These are phyloP conservation scores for Myxozyma mucilagina DNA, from an alignment of 805 yeast genomes.

Conservation along the genomic window DNA sequence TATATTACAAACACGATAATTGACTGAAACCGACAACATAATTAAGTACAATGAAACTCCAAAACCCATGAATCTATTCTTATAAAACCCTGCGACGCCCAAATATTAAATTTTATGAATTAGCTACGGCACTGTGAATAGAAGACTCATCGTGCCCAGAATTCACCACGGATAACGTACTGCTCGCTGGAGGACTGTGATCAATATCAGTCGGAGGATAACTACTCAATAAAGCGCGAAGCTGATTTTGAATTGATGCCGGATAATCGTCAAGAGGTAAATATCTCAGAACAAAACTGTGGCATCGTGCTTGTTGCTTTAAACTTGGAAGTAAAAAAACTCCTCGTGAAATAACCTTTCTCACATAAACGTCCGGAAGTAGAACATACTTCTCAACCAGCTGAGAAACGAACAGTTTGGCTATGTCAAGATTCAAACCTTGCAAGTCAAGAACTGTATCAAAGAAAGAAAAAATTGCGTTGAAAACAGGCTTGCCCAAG, in stretches of 20 bases:
- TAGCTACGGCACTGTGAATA: too few relatives aligned
- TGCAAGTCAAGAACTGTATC: conserved; percentile 18
- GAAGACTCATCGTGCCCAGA: neutral
- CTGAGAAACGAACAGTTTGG: conserved; percentile 44
- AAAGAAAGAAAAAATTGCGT: conserved; percentile 34
- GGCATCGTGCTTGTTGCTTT: conserved; percentile 47
- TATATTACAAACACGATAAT: too few relatives aligned
- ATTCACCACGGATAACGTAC: neutral
- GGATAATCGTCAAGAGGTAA: conserved; percentile 35
- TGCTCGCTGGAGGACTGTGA: neutral
- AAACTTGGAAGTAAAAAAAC: conserved; percentile 51
- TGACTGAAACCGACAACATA: too few relatives aligned
- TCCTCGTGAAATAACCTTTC: conserved; percentile 85
- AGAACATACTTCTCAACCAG: conserved; percentile 52
- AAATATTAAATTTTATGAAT: too few relatives aligned
- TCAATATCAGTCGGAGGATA: neutral
- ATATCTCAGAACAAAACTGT: conserved; percentile 51
- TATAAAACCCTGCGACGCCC: too few relatives aligned
- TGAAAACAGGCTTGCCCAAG: conserved; percentile 34
- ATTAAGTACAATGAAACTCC: too few relatives aligned
- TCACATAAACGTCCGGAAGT: conserved; percentile 63
- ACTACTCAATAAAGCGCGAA: conserved; percentile 5
- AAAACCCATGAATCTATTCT: too few relatives aligned
- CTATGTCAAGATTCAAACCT: conserved; percentile 44
- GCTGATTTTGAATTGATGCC: conserved; percentile 16